These are phyloP conservation scores for Penicillium bialowiezense DNA, from an alignment of 495 filamentous ascomycete species.

Conservation along the genomic window DNA sequence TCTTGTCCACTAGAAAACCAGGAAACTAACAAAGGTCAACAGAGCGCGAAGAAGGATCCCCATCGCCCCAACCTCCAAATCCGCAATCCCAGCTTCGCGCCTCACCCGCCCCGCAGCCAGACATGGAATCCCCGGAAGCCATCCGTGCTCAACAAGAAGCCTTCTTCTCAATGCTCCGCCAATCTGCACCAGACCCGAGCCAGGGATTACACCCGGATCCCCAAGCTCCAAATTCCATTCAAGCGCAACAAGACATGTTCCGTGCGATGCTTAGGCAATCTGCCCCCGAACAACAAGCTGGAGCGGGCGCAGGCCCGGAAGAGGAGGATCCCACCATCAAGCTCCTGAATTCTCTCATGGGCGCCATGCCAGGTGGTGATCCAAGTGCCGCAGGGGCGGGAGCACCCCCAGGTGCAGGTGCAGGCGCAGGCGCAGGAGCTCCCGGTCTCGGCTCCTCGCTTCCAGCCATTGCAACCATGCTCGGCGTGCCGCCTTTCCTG, in stretches of 20 bases:
- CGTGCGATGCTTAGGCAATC: conserved; percentile 41
- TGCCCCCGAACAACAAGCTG: conserved; percentile 28
- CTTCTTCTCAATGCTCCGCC: conserved; percentile 42
- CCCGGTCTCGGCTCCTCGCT: conserved; percentile 22
- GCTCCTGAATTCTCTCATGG: conserved; percentile 60
- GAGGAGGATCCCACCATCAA: conserved; percentile 60
- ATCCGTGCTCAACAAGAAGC: conserved; percentile 45
- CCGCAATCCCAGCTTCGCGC: conserved; percentile 24
- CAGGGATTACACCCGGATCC: conserved; percentile 31
- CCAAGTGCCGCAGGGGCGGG: conserved; percentile 29
- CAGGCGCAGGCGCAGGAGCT: conserved; percentile 9
- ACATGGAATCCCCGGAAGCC: conserved; percentile 16
- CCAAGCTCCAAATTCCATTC: conserved; percentile 14
- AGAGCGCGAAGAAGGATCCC: conserved; percentile 33
- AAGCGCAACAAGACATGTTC: conserved; percentile 40
- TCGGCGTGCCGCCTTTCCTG: conserved; percentile 45
- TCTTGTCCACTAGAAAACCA: too few species aligned
- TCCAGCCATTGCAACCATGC: conserved; percentile 32
- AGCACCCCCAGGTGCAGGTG: conserved; percentile 17
- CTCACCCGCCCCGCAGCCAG: conserved; percentile 16
- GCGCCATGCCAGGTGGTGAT: conserved; percentile 33
- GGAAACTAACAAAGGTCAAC: conserved; percentile 12
- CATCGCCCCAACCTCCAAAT: conserved; percentile 28
- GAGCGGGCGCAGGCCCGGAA: conserved; percentile 32
- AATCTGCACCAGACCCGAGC: conserved; percentile 27